Evolutionary conservation across 129 eudicot genomes (phyloP).

Genomic region (Arctium minus): DNA sequence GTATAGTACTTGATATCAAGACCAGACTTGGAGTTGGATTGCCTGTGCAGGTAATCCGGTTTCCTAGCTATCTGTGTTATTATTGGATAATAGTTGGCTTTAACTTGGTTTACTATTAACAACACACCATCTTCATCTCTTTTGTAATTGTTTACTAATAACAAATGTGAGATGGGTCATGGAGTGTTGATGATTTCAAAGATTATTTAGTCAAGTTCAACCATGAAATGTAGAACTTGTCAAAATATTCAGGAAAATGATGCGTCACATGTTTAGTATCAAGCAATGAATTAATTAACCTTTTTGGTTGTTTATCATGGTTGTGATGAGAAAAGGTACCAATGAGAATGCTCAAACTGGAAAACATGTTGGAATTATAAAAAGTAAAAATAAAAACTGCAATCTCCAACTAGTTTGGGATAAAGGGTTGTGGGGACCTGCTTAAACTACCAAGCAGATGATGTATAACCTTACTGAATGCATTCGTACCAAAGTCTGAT

Average conservation of each 20-base stretch:
- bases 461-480: neutral
- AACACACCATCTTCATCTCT: neutral
- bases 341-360: neutral
- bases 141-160: neutral
- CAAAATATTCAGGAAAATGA: neutral
- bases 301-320: neutral
- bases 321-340: neutral
- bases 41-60: conserved; percentile 78
- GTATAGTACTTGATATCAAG: conserved; percentile 82
- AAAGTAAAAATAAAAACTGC: neutral
- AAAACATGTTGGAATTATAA: neutral
- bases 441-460: neutral
- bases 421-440: neutral
- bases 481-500: neutral
- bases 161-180: neutral
- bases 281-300: neutral
- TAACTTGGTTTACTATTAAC: neutral
- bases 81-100: neutral
- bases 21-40: conserved; percentile 86
- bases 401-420: neutral
- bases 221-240: neutral
- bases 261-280: neutral
- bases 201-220: neutral
- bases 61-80: neutral
- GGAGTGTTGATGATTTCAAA: neutral